Conservation (phyloP, 495 filamentous ascomycete genomes). For the Rostrohypoxylon terebratum region DNA sequence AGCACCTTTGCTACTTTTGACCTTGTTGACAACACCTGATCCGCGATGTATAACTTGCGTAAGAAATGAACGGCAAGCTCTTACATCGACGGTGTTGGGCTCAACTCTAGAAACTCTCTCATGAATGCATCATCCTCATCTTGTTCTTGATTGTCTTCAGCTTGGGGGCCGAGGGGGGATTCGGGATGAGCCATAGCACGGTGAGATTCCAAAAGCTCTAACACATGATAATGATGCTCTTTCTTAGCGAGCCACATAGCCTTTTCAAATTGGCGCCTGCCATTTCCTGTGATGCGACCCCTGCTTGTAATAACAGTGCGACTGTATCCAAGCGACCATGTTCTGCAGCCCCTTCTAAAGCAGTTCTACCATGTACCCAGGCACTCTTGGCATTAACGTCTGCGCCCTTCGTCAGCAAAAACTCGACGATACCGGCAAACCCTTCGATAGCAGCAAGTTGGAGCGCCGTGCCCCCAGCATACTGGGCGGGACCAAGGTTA, state of each 20-base stretch:
- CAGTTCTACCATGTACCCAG: background rate
- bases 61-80: too few species aligned
- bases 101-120: background rate
- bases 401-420: background rate
- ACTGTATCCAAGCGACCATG: constrained; percentile 1
- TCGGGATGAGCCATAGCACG: background rate
- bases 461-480: background rate
- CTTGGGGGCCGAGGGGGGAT: background rate
- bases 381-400: background rate
- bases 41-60: too few species aligned
- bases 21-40: too few species aligned
- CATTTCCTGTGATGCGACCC: background rate
- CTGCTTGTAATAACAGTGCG: background rate
- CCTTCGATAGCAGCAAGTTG: background rate
- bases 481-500: background rate
- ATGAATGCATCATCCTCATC: background rate
- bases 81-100: background rate
- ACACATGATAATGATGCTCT: background rate
- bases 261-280: constrained; percentile 1
- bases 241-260: background rate
- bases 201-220: background rate
- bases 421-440: background rate
- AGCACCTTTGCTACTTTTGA: too few species aligned
- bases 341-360: constrained; percentile 5
- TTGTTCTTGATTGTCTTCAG: background rate